These are phyloP conservation scores for Bipolaris cookei DNA, from an alignment of 2,329 filamentous ascomycete genomes.

Conservation along the genomic window DNA sequence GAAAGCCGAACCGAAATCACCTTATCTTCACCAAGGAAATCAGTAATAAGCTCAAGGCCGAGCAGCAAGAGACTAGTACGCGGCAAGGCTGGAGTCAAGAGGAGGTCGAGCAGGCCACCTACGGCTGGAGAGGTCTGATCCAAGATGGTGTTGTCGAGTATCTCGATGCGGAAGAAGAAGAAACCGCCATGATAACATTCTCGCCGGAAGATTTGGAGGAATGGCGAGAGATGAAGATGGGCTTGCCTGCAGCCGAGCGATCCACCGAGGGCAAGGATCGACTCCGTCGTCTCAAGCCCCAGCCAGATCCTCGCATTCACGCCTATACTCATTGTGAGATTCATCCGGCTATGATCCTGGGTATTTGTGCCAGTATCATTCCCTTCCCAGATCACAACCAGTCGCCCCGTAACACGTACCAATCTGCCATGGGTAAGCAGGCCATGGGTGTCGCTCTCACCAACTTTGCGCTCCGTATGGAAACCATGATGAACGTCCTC, in stretches of 20 bases:
- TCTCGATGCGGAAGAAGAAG: conserved; percentile 96
- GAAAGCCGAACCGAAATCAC: conserved; percentile 75
- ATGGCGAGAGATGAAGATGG: conserved; percentile 55
- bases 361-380: conserved; percentile 98
- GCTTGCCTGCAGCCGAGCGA: conserved; percentile 36
- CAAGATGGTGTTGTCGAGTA: conserved; percentile 90
- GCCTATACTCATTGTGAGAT: conserved; percentile 99
- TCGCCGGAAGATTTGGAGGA: conserved; percentile 90
- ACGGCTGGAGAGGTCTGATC: conserved; percentile 88
- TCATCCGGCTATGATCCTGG: conserved; percentile 97
- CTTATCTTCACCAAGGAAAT: conserved; percentile 83
- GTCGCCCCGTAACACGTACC: conserved; percentile 98
- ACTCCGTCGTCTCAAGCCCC: conserved; percentile 86
- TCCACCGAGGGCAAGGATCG: conserved; percentile 71
- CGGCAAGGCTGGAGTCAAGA: conserved; percentile 61
- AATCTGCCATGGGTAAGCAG: conserved; percentile 99
- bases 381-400: conserved; percentile 99
- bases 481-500: conserved; percentile 98
- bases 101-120: conserved; percentile 66
- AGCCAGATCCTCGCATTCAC: conserved; percentile 84
- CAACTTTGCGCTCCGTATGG: conserved; percentile 96
- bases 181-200: conserved; percentile 99
- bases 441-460: conserved; percentile 99
- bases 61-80: conserved; percentile 69
- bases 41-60: conserved; percentile 75